These are phyloP conservation scores for Meyerozyma guilliermondii DNA, from an alignment of 1,139 yeast species.

Conservation along the genomic window DNA sequence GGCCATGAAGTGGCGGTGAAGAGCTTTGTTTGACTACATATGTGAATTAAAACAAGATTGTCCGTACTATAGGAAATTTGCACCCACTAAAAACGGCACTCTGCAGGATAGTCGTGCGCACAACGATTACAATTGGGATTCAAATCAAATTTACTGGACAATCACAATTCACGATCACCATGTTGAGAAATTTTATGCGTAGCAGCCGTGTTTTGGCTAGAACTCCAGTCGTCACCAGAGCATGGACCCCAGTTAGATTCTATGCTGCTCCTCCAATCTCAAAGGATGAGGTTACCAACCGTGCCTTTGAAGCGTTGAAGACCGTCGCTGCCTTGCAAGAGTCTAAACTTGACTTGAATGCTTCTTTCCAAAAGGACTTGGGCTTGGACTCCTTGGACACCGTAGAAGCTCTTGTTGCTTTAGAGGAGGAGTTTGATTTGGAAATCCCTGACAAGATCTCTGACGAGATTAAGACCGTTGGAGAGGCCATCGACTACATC, in stretches of 20 bases:
- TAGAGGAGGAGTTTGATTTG: slow-evolving; percentile 68
- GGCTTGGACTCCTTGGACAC: slow-evolving; percentile 70
- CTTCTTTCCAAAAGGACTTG: slow-evolving; percentile 57
- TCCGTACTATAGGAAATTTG: background rate
- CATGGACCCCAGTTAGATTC: slow-evolving; percentile 35
- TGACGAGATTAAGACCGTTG: slow-evolving; percentile 64
- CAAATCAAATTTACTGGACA: slow-evolving; percentile 1
- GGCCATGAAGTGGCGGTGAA: too few species aligned
- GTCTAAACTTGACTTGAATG: slow-evolving; percentile 35
- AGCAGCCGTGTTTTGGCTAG: slow-evolving; percentile 33
- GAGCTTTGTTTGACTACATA: too few species aligned
- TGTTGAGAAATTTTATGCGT: slow-evolving; percentile 31
- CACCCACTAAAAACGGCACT: background rate
- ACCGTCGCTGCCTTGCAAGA: slow-evolving; percentile 49
- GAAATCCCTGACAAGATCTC: slow-evolving; percentile 67
- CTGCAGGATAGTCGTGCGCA: background rate
- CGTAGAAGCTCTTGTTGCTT: slow-evolving; percentile 66
- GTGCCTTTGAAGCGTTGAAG: slow-evolving; percentile 48
- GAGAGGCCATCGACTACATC: slow-evolving; percentile 62
- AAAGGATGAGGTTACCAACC: slow-evolving; percentile 42
- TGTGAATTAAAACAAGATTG: too few species aligned
- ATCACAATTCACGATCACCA: slow-evolving; percentile 6
- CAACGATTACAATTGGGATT: background rate
- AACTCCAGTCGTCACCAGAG: slow-evolving; percentile 20
- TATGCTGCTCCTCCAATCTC: slow-evolving; percentile 45